These are phyloP conservation scores for Aspergillus bridgeri DNA, from an alignment of 495 filamentous ascomycete species.

Conservation along the genomic window DNA sequence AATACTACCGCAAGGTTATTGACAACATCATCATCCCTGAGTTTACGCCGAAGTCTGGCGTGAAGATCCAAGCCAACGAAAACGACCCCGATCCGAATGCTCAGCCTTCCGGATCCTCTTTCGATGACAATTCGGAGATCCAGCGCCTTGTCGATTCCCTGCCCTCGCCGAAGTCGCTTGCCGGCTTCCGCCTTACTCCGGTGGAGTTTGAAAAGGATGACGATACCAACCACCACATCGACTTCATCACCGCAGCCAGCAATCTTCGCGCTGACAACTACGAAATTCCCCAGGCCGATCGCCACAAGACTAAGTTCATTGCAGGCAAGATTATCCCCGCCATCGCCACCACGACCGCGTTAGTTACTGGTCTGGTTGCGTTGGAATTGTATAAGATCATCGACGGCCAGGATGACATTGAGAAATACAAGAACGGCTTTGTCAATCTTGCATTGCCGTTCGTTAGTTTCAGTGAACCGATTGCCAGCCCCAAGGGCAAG, in stretches of 20 bases:
- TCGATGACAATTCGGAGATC: conserved; percentile 71
- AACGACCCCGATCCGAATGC: conserved; percentile 94
- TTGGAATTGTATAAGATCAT: conserved; percentile 96
- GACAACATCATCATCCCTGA: conserved; percentile 95
- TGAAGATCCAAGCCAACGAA: conserved; percentile 96
- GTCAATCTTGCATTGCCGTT: conserved; percentile 95
- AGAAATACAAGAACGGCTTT: conserved; percentile 99
- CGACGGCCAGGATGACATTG: conserved; percentile 89
- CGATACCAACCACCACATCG: conserved; percentile 96
- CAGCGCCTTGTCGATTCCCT: conserved; percentile 61
- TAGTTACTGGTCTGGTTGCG: conserved; percentile 90
- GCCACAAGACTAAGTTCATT: conserved; percentile 99
- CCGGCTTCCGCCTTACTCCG: conserved; percentile 80
- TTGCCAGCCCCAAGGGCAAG: conserved; percentile 85
- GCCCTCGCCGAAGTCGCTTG: conserved; percentile 73
- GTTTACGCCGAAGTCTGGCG: conserved; percentile 83
- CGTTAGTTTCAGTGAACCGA: conserved; percentile 96
- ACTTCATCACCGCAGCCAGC: conserved; percentile 97
- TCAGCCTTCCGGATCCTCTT: conserved; percentile 42
- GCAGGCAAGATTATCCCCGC: conserved; percentile 99
- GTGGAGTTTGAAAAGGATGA: conserved; percentile 99
- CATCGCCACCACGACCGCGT: conserved; percentile 94
- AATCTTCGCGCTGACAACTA: conserved; percentile 98
- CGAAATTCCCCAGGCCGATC: conserved; percentile 85
- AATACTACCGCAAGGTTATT: conserved; percentile 70